Base-by-base conservation (phyloP, 1,139 yeast species). In the Kodamaea fungicola region DNA sequence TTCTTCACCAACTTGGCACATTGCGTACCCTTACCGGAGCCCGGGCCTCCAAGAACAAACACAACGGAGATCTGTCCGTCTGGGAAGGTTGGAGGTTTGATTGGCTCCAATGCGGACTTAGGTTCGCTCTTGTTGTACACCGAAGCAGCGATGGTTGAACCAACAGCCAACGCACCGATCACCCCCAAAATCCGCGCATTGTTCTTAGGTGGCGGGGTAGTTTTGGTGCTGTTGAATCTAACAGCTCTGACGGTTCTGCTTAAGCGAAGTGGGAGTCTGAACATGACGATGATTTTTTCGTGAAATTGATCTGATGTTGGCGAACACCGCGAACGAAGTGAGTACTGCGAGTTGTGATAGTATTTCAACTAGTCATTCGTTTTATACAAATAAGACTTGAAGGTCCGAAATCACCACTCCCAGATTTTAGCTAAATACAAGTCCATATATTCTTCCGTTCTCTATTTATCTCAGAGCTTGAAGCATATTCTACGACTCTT, bases 11-110 rank as follows among this genome's bases (percentile, higher is more conserved):
- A 72, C 53, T 78, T 84, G 30, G 82, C 85, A 67, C 97, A 88
- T 63, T 92, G 98, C 2, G 98, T 92, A 41, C 98, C 98, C 58
- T 92, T 92, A 30, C 98, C 98, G 12, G 96, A 83, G 10, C 98
- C 97, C 3, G 90, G 90, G 2, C 90, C 88, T 25, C 95, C 95
- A 28, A 92, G 76, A 6, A 92, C 96, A 59, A 87, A 92, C 22
- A 92, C 74, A 6, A 92, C 96, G 24, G 86, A 78, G 24, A 86
- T 77, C 41, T 82, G 78, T 29, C 80, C 81, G 3, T 73, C 71
- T 5, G 75, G 60, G 55, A 84, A 84, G 0, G 83, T 78, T 7
- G 53, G 52, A 28, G 55, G 42, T 8, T 33, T 32, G 16, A 21
- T 21, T 28, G 71, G 76, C 47, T 77, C 83, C 33, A 75, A 45